These are phyloP conservation scores for Cylindricascospora bacillispora DNA, from an alignment of 1,139 yeast species.

Conservation along the genomic window DNA sequence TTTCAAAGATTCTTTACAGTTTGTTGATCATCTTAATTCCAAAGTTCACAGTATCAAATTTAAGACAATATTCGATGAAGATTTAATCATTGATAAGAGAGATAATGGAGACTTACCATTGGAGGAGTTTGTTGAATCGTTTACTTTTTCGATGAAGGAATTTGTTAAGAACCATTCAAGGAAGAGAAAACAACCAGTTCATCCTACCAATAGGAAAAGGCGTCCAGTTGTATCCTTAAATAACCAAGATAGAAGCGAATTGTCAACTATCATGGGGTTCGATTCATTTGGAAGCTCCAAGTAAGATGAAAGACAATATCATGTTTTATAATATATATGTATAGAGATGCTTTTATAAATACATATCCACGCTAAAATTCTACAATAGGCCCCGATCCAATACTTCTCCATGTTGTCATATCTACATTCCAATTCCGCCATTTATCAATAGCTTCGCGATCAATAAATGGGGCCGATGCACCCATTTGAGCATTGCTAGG, in stretches of 20 bases:
- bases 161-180: slow-evolving; percentile 11
- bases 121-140: slow-evolving; percentile 26
- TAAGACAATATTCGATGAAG: slow-evolving; percentile 26
- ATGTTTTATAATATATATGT: slow-evolving; percentile 1
- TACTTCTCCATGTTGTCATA: slow-evolving; percentile 66
- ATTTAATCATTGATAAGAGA: slow-evolving; percentile 20
- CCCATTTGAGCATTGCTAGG: slow-evolving; percentile 7
- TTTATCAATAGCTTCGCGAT: slow-evolving; percentile 31
- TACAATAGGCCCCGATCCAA: slow-evolving; percentile 48
- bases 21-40: slow-evolving; percentile 73
- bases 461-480: slow-evolving; percentile 12
- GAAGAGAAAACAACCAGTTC: too few relatives aligned
- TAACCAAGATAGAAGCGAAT: too few relatives aligned
- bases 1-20: slow-evolving; percentile 68
- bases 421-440: slow-evolving; percentile 87
- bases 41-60: slow-evolving; percentile 39
- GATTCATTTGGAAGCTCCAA: slow-evolving; percentile 33
- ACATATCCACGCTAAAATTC: slow-evolving; percentile 28
- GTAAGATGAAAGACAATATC: slow-evolving; percentile 8
- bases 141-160: slow-evolving; percentile 15
- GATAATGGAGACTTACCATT: slow-evolving; percentile 26
- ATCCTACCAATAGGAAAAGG: slow-evolving; percentile 1
- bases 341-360: slow-evolving; percentile 3
- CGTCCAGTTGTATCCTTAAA: slow-evolving; percentile 25
- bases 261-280: slow-evolving; percentile 74